Base-by-base conservation (phyloP, 1,284 basidiomycete genomes). In the Heliocybe sulcata region DNA sequence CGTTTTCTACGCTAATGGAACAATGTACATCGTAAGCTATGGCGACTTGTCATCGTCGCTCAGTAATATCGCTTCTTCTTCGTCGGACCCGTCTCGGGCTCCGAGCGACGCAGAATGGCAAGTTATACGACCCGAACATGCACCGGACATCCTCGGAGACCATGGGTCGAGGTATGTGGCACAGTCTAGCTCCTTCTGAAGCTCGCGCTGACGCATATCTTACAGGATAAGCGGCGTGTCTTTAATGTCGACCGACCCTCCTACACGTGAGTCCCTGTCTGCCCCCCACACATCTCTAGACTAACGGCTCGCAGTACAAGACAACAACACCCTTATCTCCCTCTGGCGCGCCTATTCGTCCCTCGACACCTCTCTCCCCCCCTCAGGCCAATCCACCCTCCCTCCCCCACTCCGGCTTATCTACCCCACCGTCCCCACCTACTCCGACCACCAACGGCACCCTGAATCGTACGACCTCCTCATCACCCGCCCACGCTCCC, bases 271-370 rank as follows among this genome's bases (percentile, higher is more conserved):
- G 47, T 49, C 11, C 3, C 27, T 16, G 27, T 22, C 47, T 49
- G 6, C 4, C 10, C 16, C 14, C 3, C 20, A 26, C 4, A 9
- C 22, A 9, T 29, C 8, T 25, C 4, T 25, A 11, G 12, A 12
- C 22, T 49, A 12, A 49, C 47, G 8, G 10, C 47, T 49, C 8
- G 54, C 61, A 55, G 54, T 60, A 11, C 64, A 65, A 80, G 85
- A 85, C 64, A 82, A 84, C 53, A 83, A 89, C 54, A 87, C 90
- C 0, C 73, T 94, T 27, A 79, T 92, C 51, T 82, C 90, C 2
- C 73, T 94, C 27, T 91, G 89, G 84, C 80, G 88, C 35, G 83
- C 84, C 0, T 90, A 94, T 66, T 80, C 82, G 55, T 78, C 84
- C 0, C 77, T 93, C 38, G 80, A 87, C 61, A 69, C 71, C 1